Evolutionary conservation across 169 alveolate genomes (phyloP).

Genomic region (Pseudocohnilembus persalinus): DNA sequence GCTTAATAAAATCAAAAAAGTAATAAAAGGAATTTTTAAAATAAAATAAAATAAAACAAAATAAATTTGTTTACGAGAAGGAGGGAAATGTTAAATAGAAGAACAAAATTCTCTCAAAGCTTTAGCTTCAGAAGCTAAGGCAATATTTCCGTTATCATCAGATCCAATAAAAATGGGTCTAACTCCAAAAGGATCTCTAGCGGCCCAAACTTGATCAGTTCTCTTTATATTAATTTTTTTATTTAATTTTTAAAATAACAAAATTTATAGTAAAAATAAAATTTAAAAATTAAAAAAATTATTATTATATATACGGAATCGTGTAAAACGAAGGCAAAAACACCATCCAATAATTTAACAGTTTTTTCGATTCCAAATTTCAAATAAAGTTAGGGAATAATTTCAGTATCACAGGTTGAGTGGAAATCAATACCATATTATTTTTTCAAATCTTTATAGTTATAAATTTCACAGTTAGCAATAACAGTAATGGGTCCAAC

Average conservation of each 20-base stretch:
- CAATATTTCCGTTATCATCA: neutral
- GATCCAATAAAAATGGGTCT: neutral
- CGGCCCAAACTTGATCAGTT: neutral
- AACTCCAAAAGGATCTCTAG: neutral
- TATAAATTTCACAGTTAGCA: neutral
- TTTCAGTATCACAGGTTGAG: neutral
- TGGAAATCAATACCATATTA: no score
- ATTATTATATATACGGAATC: neutral
- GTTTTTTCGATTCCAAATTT: neutral
- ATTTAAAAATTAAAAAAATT: no score
- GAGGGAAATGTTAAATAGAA: neutral
- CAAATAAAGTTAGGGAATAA: neutral
- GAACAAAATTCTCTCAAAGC: neutral
- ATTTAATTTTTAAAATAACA: no score
- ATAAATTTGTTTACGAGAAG: neutral
- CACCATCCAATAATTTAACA: neutral
- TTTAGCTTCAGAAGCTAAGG: neutral
- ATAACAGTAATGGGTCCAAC: neutral
- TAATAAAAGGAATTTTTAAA: neutral
- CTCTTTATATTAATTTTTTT: neutral
- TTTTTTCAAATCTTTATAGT: neutral
- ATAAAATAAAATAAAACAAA: no score
- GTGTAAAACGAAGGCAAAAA: neutral
- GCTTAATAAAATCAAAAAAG: no score
- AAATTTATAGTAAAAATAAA: no score